A percentile compares a stretch with the other conserved stretches of the same genome.
Conservation (phyloP, 2,329 filamentous ascomycete genomes). For the Diaporthe longicolla region DNA sequence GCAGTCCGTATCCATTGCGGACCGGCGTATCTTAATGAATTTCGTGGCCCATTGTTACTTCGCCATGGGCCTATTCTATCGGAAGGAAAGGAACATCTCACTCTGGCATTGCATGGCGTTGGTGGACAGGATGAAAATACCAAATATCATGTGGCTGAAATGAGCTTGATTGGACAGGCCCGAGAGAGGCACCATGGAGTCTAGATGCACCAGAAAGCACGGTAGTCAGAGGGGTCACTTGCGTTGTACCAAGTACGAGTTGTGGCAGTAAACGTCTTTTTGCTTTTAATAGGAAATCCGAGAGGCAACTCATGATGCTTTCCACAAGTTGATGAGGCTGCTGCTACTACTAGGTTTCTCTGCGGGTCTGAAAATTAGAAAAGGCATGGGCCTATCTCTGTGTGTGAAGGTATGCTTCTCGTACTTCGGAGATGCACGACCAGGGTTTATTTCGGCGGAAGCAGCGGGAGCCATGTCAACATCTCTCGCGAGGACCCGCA, state of each 20-base stretch:
- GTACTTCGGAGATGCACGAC: conserved; percentile 34
- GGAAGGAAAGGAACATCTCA: conserved; percentile 2
- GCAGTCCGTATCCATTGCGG: background rate
- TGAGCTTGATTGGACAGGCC: conserved; percentile 35
- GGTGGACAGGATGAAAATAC: conserved; percentile 39
- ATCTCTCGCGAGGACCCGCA: conserved; percentile 25
- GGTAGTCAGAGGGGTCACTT: background rate
- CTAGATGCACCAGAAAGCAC: conserved; percentile 28
- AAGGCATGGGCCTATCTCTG: background rate
- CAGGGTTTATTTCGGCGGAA: conserved; percentile 37
- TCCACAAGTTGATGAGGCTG: background rate
- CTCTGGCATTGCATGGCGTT: conserved; percentile 43
- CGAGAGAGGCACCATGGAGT: conserved; percentile 25
- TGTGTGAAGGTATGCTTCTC: conserved; percentile 16
- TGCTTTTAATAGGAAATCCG: background rate
- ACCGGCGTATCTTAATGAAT: conserved; percentile 15
- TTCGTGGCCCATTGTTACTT: conserved; percentile 18
- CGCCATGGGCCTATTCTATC: conserved; percentile 17
- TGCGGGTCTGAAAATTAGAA: background rate
- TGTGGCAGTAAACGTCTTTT: background rate
- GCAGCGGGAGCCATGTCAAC: conserved; percentile 36
- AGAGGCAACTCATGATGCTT: conserved; percentile 8
- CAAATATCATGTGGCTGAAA: conserved; percentile 40
- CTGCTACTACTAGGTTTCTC: background rate
- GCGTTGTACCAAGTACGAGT: background rate